Percentiles rank a stretch among this genome's conserved stretches.
phyloP scores from a whole-genome alignment of 768 basidiomycete genomes.

The Mrakia blollopis region DNA sequence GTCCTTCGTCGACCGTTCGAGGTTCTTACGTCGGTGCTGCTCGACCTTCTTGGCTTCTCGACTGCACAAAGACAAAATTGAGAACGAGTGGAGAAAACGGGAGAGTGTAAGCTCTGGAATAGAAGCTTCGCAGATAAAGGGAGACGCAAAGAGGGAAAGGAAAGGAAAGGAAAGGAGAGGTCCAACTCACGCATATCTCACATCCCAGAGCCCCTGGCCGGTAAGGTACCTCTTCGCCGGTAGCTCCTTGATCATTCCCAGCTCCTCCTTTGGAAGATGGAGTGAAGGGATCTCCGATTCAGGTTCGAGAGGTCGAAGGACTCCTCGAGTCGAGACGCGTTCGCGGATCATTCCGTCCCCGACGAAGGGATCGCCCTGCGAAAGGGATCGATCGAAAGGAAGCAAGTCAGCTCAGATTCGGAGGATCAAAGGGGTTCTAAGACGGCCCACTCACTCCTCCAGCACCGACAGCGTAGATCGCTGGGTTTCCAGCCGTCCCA shows the following conservation, averaged over 20 bases:
- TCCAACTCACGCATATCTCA: conserved; percentile 39
- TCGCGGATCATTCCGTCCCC: conserved; percentile 77
- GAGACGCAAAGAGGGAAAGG: background rate
- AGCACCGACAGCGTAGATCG: conserved; percentile 26
- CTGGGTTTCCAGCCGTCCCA: conserved; percentile 23
- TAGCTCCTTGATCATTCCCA: conserved; percentile 72
- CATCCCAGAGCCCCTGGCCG: conserved; percentile 44
- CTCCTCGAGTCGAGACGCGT: conserved; percentile 73
- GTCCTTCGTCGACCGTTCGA: conserved; percentile 63
- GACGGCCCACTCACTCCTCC: conserved; percentile 22
- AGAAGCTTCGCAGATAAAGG: too few relatives aligned
- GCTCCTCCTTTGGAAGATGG: conserved; percentile 57
- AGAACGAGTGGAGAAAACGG: background rate
- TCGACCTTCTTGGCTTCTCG: conserved; percentile 56
- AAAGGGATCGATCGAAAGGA: too few relatives aligned
- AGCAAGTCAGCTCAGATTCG: background rate
- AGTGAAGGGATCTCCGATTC: conserved; percentile 63
- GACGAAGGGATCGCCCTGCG: conserved; percentile 38
- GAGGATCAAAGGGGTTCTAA: conserved; percentile 15
- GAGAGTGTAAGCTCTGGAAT: too few relatives aligned
- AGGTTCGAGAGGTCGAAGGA: conserved; percentile 75
- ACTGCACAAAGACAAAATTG: background rate
- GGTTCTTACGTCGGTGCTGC: conserved; percentile 60
- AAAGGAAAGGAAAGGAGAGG: background rate
- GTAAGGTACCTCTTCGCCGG: conserved; percentile 65